Evolutionary conservation across 1,284 basidiomycete species (phyloP), one percentile per base, ranked within the genome.

Genomic region (Ustilago curta): DNA sequence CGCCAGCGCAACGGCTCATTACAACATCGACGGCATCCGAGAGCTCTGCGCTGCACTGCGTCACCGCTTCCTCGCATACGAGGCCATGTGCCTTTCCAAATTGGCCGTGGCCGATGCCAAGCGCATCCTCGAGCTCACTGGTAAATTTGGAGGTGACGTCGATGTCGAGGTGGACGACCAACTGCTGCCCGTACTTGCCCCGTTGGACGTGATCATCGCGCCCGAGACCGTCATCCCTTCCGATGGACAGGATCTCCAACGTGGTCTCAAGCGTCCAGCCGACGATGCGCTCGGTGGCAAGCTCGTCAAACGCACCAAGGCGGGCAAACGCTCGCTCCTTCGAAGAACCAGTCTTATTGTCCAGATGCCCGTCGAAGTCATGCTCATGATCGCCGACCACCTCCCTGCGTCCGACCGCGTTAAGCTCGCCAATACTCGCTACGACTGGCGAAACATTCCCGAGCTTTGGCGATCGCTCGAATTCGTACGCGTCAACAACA

Each of bases 391-490:
- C n/a, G 54, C 49, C 16, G 37, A 57, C 1, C 27, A 31, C 12
- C 37, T 57, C 29, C 9, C 19, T 4, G 16, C 55, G 31, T 25
- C 45, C 16, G 54, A 63, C 19, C 61, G 61, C 48, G 51, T 63
- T 23, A 23, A 40, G 27, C 54, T 63, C n/a, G 61, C 61, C 31
- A 63, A 57, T 42, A 51, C 61, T 0, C 32, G 61, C 8, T 39
- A 44, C 32, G 48, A 57, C 7, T 57, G 45, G 42, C 27, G 61
- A 39, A 31, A 49, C 42, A 57, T 63, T 32, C 54, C 61, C 16
- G 29, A 63, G 31, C 53, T 63, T 2, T 63, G 61, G 61, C 54
- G 31, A 21, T 50, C 45, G 42, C 54, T 63, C 54, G 55, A 50
- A 8, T 63, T 63, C 8, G 27, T 8, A 2, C 61, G 61, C 23